Base-by-base conservation (phyloP, 192 early-diverging fungal species). In the Radiomyces spectabilis region DNA sequence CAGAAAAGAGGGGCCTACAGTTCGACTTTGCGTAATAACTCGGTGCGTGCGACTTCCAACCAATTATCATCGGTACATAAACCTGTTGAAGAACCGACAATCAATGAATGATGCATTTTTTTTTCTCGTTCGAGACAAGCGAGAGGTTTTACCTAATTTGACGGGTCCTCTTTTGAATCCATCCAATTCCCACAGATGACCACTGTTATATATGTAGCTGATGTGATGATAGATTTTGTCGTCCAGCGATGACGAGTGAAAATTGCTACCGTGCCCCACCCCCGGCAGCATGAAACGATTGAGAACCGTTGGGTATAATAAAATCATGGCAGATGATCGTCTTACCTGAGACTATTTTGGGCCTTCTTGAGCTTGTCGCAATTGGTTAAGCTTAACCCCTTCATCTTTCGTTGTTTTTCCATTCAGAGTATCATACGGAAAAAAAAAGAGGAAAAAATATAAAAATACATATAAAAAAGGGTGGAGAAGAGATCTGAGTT, bases 151-250 rank as follows among this genome's bases (percentile, higher is more conserved):
- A 73, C 71, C 67, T 47, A 73, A 27, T 47, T 48, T 73, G 10
- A 82, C 40, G 2, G 85, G 85, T 22, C 62, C 61, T 5, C 53
- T 66, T 51, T 70, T 71, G 22, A 85, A 66, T 4, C 85, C 84
- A 52, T 87, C 85, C 41, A 87, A 62, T 63, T 87, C 85, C 56
- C 76, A 85, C 33, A 87, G 53, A 25, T 70, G 57, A 0, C 83
- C 81, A 32, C 46, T 55, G 2, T 72, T 63, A 7, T 78, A 76
- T 46, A 85, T 73, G 54, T 83, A 84, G 54, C 73, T 78, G 34
- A 84, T 61, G 47, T 78, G 78, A 56, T 85, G 83, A 46, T 78
- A 85, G 48, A 76, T 41, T n/a, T 76, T 69, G 27, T n/a, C n/a
- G n/a, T n/a, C n/a, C n/a, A n/a, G n/a, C n/a, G n/a, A n/a, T n/a